Conservation (phyloP, 2,329 filamentous ascomycete species). For the Coleophoma crateriformis region DNA sequence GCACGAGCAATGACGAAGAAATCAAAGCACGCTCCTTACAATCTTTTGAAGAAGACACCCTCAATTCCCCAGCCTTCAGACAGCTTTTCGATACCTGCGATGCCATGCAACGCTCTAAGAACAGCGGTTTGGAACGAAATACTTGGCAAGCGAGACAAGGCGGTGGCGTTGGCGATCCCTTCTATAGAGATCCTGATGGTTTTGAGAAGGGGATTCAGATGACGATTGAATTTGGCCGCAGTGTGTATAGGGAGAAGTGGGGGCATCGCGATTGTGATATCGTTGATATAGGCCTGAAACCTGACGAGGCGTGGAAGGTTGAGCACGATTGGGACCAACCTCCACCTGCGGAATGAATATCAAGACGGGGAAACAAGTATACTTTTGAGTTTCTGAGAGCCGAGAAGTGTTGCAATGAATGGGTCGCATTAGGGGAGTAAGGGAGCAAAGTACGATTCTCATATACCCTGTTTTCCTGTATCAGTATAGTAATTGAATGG, state of each 20-base stretch:
- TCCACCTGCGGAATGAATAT: no score
- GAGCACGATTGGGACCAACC: conserved; percentile 30
- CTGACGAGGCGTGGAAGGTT: conserved; percentile 42
- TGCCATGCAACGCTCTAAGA: conserved; percentile 25
- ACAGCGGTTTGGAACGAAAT: conserved; percentile 32
- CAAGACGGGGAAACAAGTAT: no score
- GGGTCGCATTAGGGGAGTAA: no score
- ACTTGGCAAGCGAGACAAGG: conserved; percentile 46
- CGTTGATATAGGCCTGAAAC: conserved; percentile 27
- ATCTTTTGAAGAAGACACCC: conserved; percentile 15
- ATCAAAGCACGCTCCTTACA: background rate
- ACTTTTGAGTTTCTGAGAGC: no score
- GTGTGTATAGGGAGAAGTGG: conserved; percentile 38
- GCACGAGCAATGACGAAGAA: background rate
- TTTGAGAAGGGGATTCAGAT: conserved; percentile 38
- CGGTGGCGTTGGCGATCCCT: conserved; percentile 47
- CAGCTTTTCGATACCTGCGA: conserved; percentile 23
- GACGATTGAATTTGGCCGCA: conserved; percentile 38
- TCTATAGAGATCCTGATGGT: conserved; percentile 41
- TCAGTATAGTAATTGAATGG: no score
- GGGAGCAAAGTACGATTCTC: no score
- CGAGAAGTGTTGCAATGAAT: no score
- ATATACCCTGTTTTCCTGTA: no score
- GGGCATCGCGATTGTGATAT: conserved; percentile 39
- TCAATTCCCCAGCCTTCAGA: conserved; percentile 20